These are phyloP conservation scores for Sergeia podlipaevii DNA, from an alignment of 208 protist genomes.

Conservation along the genomic window DNA sequence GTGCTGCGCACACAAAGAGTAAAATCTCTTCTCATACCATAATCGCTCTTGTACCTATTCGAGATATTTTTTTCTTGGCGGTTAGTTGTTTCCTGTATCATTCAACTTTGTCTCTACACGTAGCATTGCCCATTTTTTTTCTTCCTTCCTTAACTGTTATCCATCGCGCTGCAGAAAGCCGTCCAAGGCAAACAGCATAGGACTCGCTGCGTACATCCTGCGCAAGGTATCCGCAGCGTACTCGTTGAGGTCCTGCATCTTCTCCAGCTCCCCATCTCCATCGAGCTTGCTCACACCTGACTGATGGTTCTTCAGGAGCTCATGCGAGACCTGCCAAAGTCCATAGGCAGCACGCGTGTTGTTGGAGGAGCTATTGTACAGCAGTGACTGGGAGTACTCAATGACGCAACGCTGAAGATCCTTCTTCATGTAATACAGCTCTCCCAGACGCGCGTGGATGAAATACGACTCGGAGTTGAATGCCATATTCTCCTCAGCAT, in stretches of 20 bases:
- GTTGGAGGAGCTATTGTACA: constrained; percentile 62
- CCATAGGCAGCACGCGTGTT: constrained; percentile 78
- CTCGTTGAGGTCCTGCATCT: constrained; percentile 46
- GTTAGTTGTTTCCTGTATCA: too few species aligned
- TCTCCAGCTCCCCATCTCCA: constrained; percentile 32
- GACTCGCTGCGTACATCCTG: constrained; percentile 69
- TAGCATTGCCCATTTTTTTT: too few species aligned
- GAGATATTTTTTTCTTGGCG: too few species aligned
- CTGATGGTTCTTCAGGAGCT: constrained; percentile 48
- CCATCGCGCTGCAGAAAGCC: constrained; percentile 47
- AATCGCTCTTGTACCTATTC: too few species aligned
- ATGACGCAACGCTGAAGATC: constrained; percentile 42
- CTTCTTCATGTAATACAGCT: constrained; percentile 70
- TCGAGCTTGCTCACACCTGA: constrained; percentile 17
- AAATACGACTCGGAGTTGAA: constrained; percentile 51
- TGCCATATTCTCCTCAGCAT: constrained; percentile 68
- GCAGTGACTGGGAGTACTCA: constrained; percentile 79
- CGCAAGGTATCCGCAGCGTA: constrained; percentile 61
- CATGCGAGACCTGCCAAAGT: constrained; percentile 49
- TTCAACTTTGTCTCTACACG: too few species aligned
- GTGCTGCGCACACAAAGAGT: too few species aligned
- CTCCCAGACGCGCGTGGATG: constrained; percentile 55
- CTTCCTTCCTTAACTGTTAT: too few species aligned
- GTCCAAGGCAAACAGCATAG: constrained; percentile 56
- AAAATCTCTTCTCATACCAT: too few species aligned